Conservation (phyloP, 148 eudicot genomes). For the Rheum nobile region DNA sequence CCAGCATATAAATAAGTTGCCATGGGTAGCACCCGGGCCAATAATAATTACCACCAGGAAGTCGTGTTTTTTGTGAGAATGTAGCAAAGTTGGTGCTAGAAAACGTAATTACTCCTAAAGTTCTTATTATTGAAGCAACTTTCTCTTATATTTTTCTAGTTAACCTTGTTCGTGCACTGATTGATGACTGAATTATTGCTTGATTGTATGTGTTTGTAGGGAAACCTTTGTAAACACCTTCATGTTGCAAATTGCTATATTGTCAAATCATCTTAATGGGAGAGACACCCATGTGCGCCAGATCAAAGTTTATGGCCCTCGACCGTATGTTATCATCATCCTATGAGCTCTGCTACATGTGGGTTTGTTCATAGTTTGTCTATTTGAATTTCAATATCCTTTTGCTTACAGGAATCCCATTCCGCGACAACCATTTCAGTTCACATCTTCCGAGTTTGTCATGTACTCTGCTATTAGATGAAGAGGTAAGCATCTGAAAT, state of each 20-base stretch:
- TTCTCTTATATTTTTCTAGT: not conserved
- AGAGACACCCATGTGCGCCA: conserved; percentile 94
- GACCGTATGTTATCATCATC: conserved; percentile 43
- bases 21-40: no score
- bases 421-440: conserved; percentile 35
- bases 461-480: conserved; percentile 32
- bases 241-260: conserved; percentile 78
- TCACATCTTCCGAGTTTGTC: conserved; percentile 28
- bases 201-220: conserved; percentile 32
- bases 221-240: conserved; percentile 87
- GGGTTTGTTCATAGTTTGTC: not conserved
- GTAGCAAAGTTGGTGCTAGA: not conserved
- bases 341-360: not conserved
- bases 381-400: conserved; percentile 6
- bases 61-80: not conserved
- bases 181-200: not conserved
- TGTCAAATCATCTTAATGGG: conserved; percentile 84
- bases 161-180: not conserved
- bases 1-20: no score
- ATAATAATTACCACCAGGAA: not conserved
- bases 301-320: conserved; percentile 91
- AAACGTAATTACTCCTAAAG: not conserved
- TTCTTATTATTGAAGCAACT: not conserved
- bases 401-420: conserved; percentile 23
- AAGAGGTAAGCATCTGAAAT: not conserved